Percentiles rank a stretch among this genome's conserved stretches.
phyloP scores from a whole-genome alignment of 192 early-diverging fungal genomes.

The Coemansia erecta region DNA sequence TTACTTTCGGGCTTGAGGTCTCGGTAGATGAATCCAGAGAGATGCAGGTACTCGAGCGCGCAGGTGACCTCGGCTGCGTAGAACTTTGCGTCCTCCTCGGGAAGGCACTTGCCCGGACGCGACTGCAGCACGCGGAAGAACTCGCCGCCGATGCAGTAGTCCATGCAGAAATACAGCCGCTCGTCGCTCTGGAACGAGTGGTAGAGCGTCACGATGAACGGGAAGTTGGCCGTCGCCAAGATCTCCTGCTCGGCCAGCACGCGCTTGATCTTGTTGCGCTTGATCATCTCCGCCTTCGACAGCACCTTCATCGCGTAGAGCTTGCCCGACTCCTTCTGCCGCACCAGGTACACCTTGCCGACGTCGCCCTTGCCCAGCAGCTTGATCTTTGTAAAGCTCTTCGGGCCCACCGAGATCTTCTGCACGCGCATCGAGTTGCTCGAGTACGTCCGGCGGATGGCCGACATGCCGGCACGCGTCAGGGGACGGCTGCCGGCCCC shows the following conservation, averaged over 20 bases:
- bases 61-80: slow-evolving; percentile 97
- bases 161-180: slow-evolving; percentile 85
- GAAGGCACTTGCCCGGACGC: slow-evolving; percentile 82
- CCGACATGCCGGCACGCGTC: slow-evolving; percentile 43
- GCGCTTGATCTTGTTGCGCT: slow-evolving; percentile 96
- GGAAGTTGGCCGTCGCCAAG: slow-evolving; percentile 81
- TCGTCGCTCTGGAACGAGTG: slow-evolving; percentile 87
- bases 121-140: slow-evolving; percentile 87
- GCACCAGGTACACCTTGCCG: slow-evolving; percentile 93
- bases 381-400: slow-evolving; percentile 83
- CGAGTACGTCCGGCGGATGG: slow-evolving; percentile 77
- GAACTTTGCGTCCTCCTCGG: slow-evolving; percentile 89
- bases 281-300: slow-evolving; percentile 96
- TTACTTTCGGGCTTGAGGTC: slow-evolving; percentile 96
- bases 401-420: slow-evolving; percentile 80
- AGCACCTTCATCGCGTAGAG: slow-evolving; percentile 98
- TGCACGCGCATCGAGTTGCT: slow-evolving; percentile 78
- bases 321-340: slow-evolving; percentile 72
- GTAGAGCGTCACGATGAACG: slow-evolving; percentile 89
- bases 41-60: slow-evolving; percentile 94
- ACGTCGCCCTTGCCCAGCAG: slow-evolving; percentile 97
- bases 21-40: slow-evolving; percentile 95
- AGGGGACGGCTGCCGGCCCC: slow-evolving; percentile 44
- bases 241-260: slow-evolving; percentile 97
- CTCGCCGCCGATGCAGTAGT: slow-evolving; percentile 87